Conservation (phyloP, 805 yeast genomes). For the Candida michaelii region DNA sequence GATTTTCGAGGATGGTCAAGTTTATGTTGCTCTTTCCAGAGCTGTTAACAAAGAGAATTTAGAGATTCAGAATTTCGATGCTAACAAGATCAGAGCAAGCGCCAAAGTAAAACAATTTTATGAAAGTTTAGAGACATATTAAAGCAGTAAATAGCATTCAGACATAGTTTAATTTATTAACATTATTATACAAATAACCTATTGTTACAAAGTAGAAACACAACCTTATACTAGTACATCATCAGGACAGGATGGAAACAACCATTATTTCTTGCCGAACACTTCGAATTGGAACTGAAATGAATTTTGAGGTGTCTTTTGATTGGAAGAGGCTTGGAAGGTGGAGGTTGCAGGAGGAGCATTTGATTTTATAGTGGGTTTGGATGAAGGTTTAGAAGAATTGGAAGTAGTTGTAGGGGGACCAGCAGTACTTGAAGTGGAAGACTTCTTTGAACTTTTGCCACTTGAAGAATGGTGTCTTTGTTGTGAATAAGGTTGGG, state of each 20-base stretch:
- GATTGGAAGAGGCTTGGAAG: neutral
- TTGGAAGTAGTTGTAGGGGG: neutral
- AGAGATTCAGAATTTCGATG: conserved; percentile 66
- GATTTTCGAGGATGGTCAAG: conserved; percentile 80
- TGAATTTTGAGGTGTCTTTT: neutral
- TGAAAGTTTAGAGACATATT: conserved; percentile 5
- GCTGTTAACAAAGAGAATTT: conserved; percentile 66
- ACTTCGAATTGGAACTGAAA: neutral
- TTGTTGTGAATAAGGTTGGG: too few species aligned
- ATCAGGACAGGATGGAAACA: too few species aligned
- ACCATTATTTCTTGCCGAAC: neutral
- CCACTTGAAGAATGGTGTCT: too few species aligned
- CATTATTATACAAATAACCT: too few species aligned
- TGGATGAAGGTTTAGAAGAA: neutral
- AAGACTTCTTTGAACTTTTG: too few species aligned
- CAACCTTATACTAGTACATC: too few species aligned
- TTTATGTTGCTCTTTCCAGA: conserved; percentile 78
- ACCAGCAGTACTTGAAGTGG: too few species aligned
- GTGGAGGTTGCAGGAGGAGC: neutral
- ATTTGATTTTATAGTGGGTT: neutral
- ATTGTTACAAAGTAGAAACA: too few species aligned
- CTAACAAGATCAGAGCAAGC: conserved; percentile 47
- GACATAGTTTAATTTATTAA: too few species aligned
- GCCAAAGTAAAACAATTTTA: conserved; percentile 37
- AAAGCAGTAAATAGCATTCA: too few species aligned